These are phyloP conservation scores for Orbilia ellipsospora DNA, from an alignment of 2,329 filamentous ascomycete genomes.

Conservation along the genomic window DNA sequence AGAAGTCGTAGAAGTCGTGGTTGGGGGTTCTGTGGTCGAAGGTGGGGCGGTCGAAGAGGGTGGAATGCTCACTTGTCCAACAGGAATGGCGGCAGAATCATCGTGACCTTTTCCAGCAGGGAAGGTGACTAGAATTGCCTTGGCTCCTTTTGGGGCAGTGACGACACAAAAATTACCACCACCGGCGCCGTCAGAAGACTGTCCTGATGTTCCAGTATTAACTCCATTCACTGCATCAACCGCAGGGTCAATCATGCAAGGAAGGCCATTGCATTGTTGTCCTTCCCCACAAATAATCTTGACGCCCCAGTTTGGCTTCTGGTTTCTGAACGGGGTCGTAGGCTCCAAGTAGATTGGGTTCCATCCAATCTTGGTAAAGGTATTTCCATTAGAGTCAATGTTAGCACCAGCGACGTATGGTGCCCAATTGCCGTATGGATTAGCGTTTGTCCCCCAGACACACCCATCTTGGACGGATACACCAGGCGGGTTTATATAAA, in stretches of 20 bases:
- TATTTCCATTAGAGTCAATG: slow-evolving; percentile 72
- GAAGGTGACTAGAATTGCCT: slow-evolving; percentile 75
- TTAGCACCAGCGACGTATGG: slow-evolving; percentile 82
- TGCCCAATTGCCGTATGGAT: slow-evolving; percentile 79
- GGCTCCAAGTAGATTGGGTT: slow-evolving; percentile 77
- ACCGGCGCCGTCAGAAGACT: slow-evolving; percentile 69
- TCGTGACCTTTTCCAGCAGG: slow-evolving; percentile 34
- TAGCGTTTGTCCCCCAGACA: slow-evolving; percentile 74
- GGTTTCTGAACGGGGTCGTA: slow-evolving; percentile 67
- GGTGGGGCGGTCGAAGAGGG: slow-evolving; percentile 30
- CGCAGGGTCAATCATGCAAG: slow-evolving; percentile 76
- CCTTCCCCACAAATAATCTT: slow-evolving; percentile 74
- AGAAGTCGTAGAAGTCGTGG: slow-evolving; percentile 30
- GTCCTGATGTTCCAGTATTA: slow-evolving; percentile 67
- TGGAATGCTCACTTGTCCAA: slow-evolving; percentile 26
- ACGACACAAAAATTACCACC: slow-evolving; percentile 79
- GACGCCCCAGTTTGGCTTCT: slow-evolving; percentile 74
- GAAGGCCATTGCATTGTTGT: slow-evolving; percentile 76
- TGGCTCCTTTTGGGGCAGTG: slow-evolving; percentile 74
- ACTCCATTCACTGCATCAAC: slow-evolving; percentile 70
- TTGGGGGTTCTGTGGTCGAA: slow-evolving; percentile 15
- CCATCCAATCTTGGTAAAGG: slow-evolving; percentile 79
- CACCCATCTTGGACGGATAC: slow-evolving; percentile 71
- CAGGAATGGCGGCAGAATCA: slow-evolving; percentile 24
- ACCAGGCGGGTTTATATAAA: slow-evolving; percentile 82